Conservation (phyloP, 495 filamentous ascomycete species). For the Penicillium canescens region DNA sequence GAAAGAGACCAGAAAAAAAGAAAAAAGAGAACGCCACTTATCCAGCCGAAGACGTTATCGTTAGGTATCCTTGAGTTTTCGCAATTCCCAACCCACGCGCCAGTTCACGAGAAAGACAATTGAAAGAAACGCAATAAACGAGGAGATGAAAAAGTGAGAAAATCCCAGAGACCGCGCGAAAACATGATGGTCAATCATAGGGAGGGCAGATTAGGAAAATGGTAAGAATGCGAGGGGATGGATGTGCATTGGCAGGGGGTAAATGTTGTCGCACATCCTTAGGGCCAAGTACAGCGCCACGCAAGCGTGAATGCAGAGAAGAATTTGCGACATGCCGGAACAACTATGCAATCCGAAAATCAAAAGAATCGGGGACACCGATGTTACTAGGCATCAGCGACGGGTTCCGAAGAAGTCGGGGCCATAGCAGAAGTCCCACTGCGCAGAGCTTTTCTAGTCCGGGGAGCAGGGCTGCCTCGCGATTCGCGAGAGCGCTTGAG, state of each 20-base stretch:
- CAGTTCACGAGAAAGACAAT: not conserved
- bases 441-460: not conserved
- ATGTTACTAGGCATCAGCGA: not conserved
- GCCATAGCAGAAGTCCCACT: not conserved
- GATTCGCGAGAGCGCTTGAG: not conserved
- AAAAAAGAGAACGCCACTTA: constrained; percentile 10
- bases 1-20: constrained; percentile 10
- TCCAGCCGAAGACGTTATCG: not conserved
- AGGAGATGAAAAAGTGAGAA: not conserved
- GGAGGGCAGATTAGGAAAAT: not conserved
- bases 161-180: constrained; percentile 10
- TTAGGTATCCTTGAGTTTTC: constrained; percentile 15
- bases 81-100: constrained; percentile 11
- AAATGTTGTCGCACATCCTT: not conserved
- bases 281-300: not conserved
- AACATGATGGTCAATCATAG: not conserved
- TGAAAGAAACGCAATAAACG: not conserved
- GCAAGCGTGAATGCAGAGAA: not conserved
- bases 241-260: not conserved
- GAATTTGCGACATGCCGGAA: not conserved
- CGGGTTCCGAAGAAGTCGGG: not conserved
- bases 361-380: not conserved
- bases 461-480: constrained; percentile 2
- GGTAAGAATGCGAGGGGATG: not conserved
- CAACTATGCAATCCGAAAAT: not conserved